Conservation (phyloP, 805 yeast species). For the Sporopachydermia lactativora region DNA sequence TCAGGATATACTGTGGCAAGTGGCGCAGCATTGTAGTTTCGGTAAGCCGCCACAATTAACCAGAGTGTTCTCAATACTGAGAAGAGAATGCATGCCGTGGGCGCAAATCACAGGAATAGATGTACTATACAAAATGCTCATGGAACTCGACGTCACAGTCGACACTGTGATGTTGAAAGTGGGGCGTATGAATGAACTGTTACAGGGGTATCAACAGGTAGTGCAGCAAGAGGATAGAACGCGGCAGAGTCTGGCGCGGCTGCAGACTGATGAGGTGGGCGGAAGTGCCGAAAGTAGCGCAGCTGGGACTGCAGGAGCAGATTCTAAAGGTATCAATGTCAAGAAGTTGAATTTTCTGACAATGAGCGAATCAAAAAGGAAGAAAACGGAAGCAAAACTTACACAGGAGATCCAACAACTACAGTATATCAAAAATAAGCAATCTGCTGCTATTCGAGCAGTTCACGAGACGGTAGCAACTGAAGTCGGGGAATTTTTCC, state of each 20-base stretch:
- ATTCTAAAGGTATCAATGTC: background rate
- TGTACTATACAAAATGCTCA: background rate
- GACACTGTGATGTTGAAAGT: background rate
- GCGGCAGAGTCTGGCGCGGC: slow-evolving; percentile 12
- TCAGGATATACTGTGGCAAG: background rate
- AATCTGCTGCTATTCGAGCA: slow-evolving; percentile 32
- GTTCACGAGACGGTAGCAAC: slow-evolving; percentile 53
- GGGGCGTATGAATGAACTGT: background rate
- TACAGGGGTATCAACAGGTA: background rate
- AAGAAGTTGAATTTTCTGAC: slow-evolving; percentile 9
- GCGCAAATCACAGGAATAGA: background rate
- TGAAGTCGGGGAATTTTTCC: slow-evolving; percentile 34
- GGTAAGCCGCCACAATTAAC: background rate
- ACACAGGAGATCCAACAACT: slow-evolving; percentile 26
- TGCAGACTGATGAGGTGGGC: no score
- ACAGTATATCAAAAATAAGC: slow-evolving; percentile 25
- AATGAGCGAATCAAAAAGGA: slow-evolving; percentile 38
- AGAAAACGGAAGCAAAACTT: slow-evolving; percentile 31
- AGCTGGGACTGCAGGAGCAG: slow-evolving; percentile 11
- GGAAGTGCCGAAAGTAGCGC: slow-evolving; percentile 13
- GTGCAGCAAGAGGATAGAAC: slow-evolving; percentile 2
- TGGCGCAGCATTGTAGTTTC: background rate
- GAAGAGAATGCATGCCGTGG: background rate
- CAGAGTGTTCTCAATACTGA: background rate
- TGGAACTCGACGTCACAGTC: background rate